These are phyloP conservation scores for Adiantum capillusveneris DNA, from an alignment of 75 land plant species.

Conservation along the genomic window DNA sequence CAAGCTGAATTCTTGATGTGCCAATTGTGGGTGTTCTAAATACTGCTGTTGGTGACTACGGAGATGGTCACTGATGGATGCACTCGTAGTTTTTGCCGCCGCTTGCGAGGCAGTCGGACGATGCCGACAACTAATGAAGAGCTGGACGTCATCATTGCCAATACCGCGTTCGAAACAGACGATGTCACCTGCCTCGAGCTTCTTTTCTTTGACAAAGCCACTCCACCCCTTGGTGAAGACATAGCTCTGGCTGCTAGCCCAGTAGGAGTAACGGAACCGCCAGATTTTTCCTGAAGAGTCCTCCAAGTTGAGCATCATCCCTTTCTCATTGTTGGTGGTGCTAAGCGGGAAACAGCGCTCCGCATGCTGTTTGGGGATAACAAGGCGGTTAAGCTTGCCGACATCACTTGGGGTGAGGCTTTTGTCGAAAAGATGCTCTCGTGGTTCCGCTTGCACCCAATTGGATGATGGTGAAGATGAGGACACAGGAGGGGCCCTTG, in stretches of 20 bases:
- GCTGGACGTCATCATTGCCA: no score
- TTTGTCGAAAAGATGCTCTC: slow-evolving; percentile 84
- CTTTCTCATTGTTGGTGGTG: slow-evolving; percentile 35
- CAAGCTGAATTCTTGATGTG: no score
- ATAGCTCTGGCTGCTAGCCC: slow-evolving; percentile 92
- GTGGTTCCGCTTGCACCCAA: no score
- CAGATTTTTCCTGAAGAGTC: slow-evolving; percentile 58
- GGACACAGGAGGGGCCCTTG: neutral
- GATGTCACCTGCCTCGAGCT: slow-evolving; percentile 62
- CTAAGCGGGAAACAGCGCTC: slow-evolving; percentile 76
- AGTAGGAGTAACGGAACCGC: slow-evolving; percentile 82
- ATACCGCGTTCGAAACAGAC: slow-evolving; percentile 52
- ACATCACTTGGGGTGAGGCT: slow-evolving; percentile 94
- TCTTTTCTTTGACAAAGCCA: slow-evolving; percentile 84
- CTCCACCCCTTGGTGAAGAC: slow-evolving; percentile 92
- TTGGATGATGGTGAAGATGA: no score
- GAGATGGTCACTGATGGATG: no score
- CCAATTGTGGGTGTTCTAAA: no score
- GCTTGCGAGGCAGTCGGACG: no score
- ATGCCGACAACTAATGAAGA: no score
- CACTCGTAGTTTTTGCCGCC: no score
- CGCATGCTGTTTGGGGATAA: slow-evolving; percentile 89
- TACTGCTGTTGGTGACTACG: no score
- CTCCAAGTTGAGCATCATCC: slow-evolving; percentile 65
- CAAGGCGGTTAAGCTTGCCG: slow-evolving; percentile 81